Percentiles rank a stretch among this genome's conserved stretches.
phyloP scores from a whole-genome alignment of 148 eudicot genomes.

The Mesembryanthemum crystallinum region DNA sequence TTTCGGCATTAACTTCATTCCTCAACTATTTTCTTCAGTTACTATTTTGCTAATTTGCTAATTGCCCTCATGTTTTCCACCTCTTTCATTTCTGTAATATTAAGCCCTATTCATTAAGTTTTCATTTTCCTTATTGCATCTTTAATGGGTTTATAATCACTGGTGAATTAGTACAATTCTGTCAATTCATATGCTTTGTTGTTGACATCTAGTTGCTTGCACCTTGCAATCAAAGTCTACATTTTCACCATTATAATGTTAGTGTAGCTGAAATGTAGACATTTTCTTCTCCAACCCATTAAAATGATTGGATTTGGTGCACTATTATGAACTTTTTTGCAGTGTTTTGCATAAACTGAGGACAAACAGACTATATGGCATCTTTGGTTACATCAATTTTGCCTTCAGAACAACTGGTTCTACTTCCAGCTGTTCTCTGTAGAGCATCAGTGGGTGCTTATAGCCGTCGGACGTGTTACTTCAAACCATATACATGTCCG shows the following conservation, averaged over 20 bases:
- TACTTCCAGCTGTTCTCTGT: conserved; percentile 7
- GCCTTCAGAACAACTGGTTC: conserved; percentile 21
- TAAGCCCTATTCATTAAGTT: too few relatives aligned
- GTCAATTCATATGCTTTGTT: too few relatives aligned
- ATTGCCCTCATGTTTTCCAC: too few relatives aligned
- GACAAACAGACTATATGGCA: conserved; percentile 23
- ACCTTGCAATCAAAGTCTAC: not conserved
- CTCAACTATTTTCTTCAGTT: too few relatives aligned
- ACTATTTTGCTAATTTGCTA: too few relatives aligned
- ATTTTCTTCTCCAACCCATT: too few relatives aligned
- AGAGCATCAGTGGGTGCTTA: conserved; percentile 8
- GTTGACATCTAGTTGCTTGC: not conserved
- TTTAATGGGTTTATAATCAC: too few relatives aligned
- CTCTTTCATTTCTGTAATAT: too few relatives aligned
- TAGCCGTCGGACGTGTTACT: conserved; percentile 3
- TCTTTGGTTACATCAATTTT: conserved; percentile 24
- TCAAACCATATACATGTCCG: not conserved
- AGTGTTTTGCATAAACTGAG: not conserved
- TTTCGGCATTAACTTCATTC: too few relatives aligned
- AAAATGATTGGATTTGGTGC: not conserved
- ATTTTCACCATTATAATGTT: not conserved
- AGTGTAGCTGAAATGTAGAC: too few relatives aligned
- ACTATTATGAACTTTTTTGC: conserved; percentile 1
- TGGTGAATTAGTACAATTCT: too few relatives aligned
- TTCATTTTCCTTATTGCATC: too few relatives aligned